Conservation (phyloP, 352 stramenopile species). For the Globisporangium carolinianum region DNA sequence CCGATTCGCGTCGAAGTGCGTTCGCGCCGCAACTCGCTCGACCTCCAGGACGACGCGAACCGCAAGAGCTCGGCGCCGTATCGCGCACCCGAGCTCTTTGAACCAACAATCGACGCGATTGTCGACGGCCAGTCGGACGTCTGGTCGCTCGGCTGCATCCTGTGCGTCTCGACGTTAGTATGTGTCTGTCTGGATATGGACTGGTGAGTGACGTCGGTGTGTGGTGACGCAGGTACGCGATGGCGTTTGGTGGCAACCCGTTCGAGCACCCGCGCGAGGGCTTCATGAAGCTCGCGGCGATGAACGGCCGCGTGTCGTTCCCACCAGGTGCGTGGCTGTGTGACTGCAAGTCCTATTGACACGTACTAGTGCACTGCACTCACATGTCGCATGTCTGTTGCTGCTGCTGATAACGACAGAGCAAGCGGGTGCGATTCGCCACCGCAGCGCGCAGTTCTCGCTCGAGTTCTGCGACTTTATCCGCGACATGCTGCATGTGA, state of each 20-base stretch:
- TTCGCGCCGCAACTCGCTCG: constrained; percentile 61
- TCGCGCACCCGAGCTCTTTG: constrained; percentile 78
- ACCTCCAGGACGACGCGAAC: constrained; percentile 74
- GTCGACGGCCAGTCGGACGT: constrained; percentile 80
- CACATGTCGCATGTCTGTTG: too few relatives aligned
- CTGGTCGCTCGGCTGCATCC: constrained; percentile 78
- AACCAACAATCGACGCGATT: constrained; percentile 51
- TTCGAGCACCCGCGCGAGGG: constrained; percentile 78
- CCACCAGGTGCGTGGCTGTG: constrained; percentile 34
- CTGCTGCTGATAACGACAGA: constrained; percentile 17
- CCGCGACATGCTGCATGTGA: constrained; percentile 79
- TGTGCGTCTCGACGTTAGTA: constrained; percentile 29
- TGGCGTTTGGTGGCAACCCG: constrained; percentile 77
- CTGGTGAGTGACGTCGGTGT: neutral
- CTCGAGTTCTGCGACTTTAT: constrained; percentile 86
- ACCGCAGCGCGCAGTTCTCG: constrained; percentile 63
- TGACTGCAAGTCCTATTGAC: neutral
- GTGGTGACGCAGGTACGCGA: constrained; percentile 42
- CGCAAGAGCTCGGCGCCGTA: constrained; percentile 81
- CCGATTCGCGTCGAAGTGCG: constrained; percentile 62
- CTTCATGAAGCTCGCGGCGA: constrained; percentile 78
- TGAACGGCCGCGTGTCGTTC: constrained; percentile 75
- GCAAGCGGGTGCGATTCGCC: constrained; percentile 53
- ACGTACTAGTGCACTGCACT: too few relatives aligned
- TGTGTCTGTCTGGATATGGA: neutral